Conservation (phyloP, 2,329 filamentous ascomycete species). For the Claviceps sp. region DNA sequence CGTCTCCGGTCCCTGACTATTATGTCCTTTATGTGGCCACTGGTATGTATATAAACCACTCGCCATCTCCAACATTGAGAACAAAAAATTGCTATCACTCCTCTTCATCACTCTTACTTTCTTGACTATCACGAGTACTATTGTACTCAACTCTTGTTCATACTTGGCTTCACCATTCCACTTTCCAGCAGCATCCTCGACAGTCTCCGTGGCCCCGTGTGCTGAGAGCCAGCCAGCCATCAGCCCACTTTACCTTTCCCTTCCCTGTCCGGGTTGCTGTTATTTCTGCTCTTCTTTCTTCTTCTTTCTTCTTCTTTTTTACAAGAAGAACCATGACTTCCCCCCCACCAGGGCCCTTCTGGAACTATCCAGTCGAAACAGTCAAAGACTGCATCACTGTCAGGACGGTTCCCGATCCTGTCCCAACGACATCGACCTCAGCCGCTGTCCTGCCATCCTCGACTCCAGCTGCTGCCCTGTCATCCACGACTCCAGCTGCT, state of each 20-base stretch:
- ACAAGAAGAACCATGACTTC: slow-evolving; percentile 1
- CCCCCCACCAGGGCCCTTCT: not conserved
- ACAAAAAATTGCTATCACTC: no score
- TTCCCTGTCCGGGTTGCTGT: no score
- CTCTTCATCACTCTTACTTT: no score
- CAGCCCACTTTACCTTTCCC: not conserved
- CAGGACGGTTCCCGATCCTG: slow-evolving; percentile 1
- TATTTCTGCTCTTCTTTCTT: no score
- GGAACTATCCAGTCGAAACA: slow-evolving; percentile 1
- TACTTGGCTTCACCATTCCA: not conserved
- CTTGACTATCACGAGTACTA: no score
- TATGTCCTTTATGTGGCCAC: not conserved
- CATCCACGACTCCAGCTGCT: not conserved
- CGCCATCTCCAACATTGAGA: not conserved
- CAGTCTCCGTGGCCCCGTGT: not conserved
- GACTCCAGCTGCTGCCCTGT: not conserved
- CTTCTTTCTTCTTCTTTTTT: no score
- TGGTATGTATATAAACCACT: not conserved
- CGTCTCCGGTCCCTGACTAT: not conserved
- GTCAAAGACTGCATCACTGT: not conserved
- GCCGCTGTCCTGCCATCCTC: not conserved
- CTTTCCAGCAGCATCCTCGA: not conserved
- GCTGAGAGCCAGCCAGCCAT: not conserved
- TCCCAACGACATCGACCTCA: slow-evolving; percentile 1
- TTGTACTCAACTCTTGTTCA: not conserved